Conservation (phyloP, 164 flowering plant genomes). For the Nelumbo lutea region DNA sequence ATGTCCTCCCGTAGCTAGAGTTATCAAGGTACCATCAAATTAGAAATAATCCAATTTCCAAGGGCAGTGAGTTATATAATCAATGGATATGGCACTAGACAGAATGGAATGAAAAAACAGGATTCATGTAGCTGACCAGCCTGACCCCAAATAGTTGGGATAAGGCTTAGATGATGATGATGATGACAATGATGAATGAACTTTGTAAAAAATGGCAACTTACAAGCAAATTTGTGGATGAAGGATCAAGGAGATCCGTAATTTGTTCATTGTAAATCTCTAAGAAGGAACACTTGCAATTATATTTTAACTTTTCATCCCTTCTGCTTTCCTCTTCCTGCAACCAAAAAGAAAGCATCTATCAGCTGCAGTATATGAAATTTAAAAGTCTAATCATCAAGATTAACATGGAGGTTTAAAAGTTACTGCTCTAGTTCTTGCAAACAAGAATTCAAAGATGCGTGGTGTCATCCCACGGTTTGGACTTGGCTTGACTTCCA, state of each 20-base stretch:
- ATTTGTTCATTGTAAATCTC: conserved; percentile 99
- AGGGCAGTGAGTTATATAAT: not conserved
- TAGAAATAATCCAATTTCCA: not conserved
- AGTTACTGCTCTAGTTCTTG: conserved; percentile 87
- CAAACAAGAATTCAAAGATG: conserved; percentile 91
- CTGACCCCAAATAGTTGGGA: too few relatives aligned
- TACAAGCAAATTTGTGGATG: conserved; percentile 85
- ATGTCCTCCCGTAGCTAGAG: conserved; percentile 85
- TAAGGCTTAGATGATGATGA: too few relatives aligned
- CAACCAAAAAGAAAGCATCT: conserved; percentile 15
- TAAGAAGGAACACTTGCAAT: conserved; percentile 93
- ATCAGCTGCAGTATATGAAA: conserved; percentile 2
- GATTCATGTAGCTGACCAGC: too few relatives aligned
- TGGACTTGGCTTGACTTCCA: conserved; percentile 69
- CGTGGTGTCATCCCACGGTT: conserved; percentile 96
- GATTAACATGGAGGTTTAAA: conserved; percentile 1
- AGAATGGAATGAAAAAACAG: too few relatives aligned
- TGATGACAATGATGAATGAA: too few relatives aligned
- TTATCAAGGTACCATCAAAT: conserved; percentile 5
- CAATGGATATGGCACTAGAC: too few relatives aligned
- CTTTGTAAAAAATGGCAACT: conserved; percentile 14
- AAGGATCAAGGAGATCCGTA: conserved; percentile 93
- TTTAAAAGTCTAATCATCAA: not conserved
- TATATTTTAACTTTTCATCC: conserved; percentile 72
- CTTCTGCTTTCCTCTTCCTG: conserved; percentile 93